Percentiles rank a stretch among this genome's conserved stretches.
Conservation (phyloP, 768 basidiomycete species). For the Podaxis mareebaensis region DNA sequence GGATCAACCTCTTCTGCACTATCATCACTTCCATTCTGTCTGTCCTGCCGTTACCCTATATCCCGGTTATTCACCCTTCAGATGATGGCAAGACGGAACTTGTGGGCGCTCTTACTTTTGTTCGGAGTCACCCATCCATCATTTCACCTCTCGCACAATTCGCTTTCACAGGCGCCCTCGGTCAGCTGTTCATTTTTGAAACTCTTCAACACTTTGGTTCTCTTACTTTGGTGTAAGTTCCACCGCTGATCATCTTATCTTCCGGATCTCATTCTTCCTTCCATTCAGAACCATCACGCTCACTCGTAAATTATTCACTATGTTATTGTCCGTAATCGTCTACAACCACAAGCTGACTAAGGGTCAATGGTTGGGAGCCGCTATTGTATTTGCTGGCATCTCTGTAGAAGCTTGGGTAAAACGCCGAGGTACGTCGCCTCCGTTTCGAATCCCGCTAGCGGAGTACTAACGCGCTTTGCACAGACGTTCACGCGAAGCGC, state of each 20-base stretch:
- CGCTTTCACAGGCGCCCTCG: conserved; percentile 87
- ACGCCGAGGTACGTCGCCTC: conserved; percentile 61
- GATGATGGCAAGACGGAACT: conserved; percentile 63
- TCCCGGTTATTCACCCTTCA: conserved; percentile 80
- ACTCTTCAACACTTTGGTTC: conserved; percentile 91
- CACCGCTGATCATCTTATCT: background rate
- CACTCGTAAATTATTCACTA: conserved; percentile 96
- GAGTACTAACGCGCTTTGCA: conserved; percentile 2
- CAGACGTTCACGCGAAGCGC: conserved; percentile 80
- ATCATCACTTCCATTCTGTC: conserved; percentile 68
- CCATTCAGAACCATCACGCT: conserved; percentile 82
- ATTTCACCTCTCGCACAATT: conserved; percentile 77
- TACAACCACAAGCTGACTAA: conserved; percentile 82
- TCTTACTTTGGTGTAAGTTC: conserved; percentile 74
- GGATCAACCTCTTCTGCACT: conserved; percentile 90
- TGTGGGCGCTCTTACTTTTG: conserved; percentile 66
- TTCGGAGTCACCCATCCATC: conserved; percentile 75
- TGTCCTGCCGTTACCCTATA: conserved; percentile 73
- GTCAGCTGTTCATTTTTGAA: conserved; percentile 98
- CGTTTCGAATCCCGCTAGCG: conserved; percentile 15
- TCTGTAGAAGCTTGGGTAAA: conserved; percentile 92
- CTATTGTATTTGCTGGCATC: conserved; percentile 92
- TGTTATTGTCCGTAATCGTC: conserved; percentile 91
- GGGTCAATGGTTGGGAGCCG: conserved; percentile 94
- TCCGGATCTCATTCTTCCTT: conserved; percentile 9